These are phyloP conservation scores for Nelumbo lutea DNA, from an alignment of 164 flowering plant species.

Conservation along the genomic window DNA sequence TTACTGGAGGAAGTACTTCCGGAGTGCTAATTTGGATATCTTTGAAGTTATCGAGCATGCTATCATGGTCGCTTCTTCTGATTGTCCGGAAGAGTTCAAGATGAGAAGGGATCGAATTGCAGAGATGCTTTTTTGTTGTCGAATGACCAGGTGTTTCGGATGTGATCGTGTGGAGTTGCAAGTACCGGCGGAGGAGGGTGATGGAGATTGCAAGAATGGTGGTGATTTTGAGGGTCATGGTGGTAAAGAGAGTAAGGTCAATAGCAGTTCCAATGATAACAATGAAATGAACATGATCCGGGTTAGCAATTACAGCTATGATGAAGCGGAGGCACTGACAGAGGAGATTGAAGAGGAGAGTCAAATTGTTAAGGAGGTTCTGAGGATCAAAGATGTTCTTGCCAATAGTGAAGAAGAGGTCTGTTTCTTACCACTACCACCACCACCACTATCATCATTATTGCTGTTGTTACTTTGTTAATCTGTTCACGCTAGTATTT, in stretches of 20 bases:
- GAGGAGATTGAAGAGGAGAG: conserved; percentile 80
- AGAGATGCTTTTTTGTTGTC: conserved; percentile 27
- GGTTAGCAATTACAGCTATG: conserved; percentile 55
- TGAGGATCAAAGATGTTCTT: conserved; percentile 69
- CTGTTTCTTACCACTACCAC: neutral
- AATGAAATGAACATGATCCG: conserved; percentile 24
- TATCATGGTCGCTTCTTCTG: conserved; percentile 31
- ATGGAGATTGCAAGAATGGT: conserved; percentile 23
- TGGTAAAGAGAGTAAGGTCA: conserved; percentile 52
- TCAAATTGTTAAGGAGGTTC: conserved; percentile 56
- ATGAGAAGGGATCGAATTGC: conserved; percentile 31
- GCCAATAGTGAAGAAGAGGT: conserved; percentile 61
- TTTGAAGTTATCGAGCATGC: conserved; percentile 35
- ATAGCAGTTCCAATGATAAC: conserved; percentile 37
- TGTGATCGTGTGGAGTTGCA: conserved; percentile 25
- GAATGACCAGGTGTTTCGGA: conserved; percentile 20
- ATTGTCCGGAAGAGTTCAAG: conserved; percentile 31
- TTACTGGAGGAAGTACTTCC: conserved; percentile 34
- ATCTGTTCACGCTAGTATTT: neutral
- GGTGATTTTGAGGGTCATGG: conserved; percentile 27
- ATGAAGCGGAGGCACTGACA: conserved; percentile 83
- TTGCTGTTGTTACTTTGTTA: neutral
- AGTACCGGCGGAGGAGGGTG: conserved; percentile 23
- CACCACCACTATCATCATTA: neutral
- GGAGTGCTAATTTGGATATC: conserved; percentile 21